Evolutionary conservation across 2,329 filamentous ascomycete genomes (phyloP).

Genomic region (Venturia asperata): DNA sequence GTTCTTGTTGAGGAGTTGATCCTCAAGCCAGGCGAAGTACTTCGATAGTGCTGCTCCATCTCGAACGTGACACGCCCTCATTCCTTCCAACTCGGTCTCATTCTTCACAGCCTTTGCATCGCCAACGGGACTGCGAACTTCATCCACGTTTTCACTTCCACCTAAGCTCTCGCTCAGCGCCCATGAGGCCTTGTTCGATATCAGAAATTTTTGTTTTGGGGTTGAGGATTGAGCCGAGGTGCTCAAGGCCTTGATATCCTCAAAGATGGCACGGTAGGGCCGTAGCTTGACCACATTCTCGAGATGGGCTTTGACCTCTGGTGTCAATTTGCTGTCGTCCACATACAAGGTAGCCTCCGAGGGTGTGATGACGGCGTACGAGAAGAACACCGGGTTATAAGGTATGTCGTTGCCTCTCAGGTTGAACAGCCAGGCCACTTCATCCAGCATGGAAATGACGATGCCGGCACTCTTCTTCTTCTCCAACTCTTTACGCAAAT

Average conservation of each 20-base stretch:
- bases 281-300: constrained; percentile 63
- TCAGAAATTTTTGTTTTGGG: constrained; percentile 59
- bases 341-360: constrained; percentile 73
- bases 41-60: constrained; percentile 86
- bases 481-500: constrained; percentile 81
- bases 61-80: constrained; percentile 87
- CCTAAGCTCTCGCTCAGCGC: constrained; percentile 80
- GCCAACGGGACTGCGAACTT: constrained; percentile 75
- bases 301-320: constrained; percentile 63
- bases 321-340: constrained; percentile 67
- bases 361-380: constrained; percentile 82
- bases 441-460: constrained; percentile 69
- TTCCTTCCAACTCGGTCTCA: constrained; percentile 77
- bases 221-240: constrained; percentile 32
- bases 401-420: constrained; percentile 89
- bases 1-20: constrained; percentile 71
- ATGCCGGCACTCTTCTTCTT: constrained; percentile 41
- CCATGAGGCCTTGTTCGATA: constrained; percentile 90
- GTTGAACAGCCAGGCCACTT: constrained; percentile 98
- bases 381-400: constrained; percentile 98
- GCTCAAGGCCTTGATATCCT: constrained; percentile 63
- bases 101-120: constrained; percentile 96
- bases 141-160: constrained; percentile 77
- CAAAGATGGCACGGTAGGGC: constrained; percentile 76
- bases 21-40: constrained; percentile 95